Evolutionary conservation across 2,329 filamentous ascomycete genomes (phyloP).

Genomic region (Thermochaetoides dissita): DNA sequence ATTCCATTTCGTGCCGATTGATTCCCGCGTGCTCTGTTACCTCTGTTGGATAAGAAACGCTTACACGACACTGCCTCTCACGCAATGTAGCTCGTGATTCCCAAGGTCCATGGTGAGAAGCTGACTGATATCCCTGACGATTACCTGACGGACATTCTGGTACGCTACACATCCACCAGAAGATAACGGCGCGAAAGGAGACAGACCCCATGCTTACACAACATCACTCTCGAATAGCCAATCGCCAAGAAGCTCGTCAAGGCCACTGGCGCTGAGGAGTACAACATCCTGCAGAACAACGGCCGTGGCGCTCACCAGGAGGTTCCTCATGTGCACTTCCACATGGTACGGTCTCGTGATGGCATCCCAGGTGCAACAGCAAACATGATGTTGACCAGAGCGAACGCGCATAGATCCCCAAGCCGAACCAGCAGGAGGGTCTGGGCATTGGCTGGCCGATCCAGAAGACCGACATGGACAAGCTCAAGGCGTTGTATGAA

Average conservation of each 20-base stretch:
- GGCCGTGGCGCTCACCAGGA: constrained; percentile 80
- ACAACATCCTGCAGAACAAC: constrained; percentile 96
- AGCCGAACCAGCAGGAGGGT: constrained; percentile 73
- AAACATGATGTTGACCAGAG: background rate
- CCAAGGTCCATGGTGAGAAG: constrained; percentile 87
- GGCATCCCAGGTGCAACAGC: background rate
- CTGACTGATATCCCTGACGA: constrained; percentile 88
- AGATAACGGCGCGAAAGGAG: background rate
- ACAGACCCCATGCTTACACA: too few relatives aligned
- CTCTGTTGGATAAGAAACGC: background rate
- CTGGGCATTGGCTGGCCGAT: constrained; percentile 69
- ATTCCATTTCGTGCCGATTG: background rate
- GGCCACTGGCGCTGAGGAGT: constrained; percentile 64
- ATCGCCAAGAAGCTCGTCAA: constrained; percentile 75
- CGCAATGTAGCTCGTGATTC: constrained; percentile 67
- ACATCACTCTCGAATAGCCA: constrained; percentile 31
- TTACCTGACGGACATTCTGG: constrained; percentile 66
- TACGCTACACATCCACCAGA: constrained; percentile 23
- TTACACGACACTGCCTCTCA: background rate
- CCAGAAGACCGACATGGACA: constrained; percentile 63
- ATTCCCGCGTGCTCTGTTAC: background rate
- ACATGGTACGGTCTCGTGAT: background rate
- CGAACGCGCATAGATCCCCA: constrained; percentile 56
- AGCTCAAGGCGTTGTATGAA: constrained; percentile 64
- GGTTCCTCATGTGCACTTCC: constrained; percentile 62